These are phyloP conservation scores for Pleurotus djamor DNA, from an alignment of 768 basidiomycete species.

Conservation along the genomic window DNA sequence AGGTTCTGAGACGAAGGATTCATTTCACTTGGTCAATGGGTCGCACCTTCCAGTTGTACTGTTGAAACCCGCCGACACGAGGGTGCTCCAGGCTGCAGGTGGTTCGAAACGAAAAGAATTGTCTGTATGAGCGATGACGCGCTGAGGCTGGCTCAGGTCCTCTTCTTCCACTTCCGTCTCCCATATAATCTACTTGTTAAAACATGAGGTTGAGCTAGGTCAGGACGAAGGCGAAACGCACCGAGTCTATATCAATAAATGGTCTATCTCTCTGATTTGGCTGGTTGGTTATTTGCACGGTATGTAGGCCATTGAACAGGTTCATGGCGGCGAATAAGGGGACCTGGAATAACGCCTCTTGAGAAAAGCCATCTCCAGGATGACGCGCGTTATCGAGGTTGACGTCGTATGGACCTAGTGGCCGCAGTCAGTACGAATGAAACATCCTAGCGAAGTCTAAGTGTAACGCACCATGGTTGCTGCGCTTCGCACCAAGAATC, in stretches of 20 bases:
- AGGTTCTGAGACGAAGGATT: background rate
- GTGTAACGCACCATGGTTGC: background rate
- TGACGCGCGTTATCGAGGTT: slow-evolving; percentile 4
- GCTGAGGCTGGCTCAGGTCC: background rate
- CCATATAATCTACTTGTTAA: slow-evolving; percentile 6
- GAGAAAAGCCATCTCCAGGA: background rate
- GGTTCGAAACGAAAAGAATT: slow-evolving; percentile 1
- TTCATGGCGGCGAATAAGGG: slow-evolving; percentile 5
- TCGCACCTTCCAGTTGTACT: background rate
- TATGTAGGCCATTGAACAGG: slow-evolving; percentile 1
- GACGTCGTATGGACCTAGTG: slow-evolving; percentile 1
- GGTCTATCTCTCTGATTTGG: background rate
- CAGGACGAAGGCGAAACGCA: background rate
- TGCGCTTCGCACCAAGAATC: slow-evolving; percentile 1
- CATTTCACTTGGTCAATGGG: background rate
- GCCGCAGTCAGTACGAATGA: background rate
- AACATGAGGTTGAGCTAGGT: background rate
- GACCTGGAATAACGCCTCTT: background rate
- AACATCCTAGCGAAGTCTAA: background rate
- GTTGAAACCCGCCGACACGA: background rate
- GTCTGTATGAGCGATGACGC: background rate
- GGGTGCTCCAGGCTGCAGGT: background rate
- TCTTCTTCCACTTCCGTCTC: background rate
- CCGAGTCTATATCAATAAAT: slow-evolving; percentile 7
- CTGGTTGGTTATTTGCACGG: slow-evolving; percentile 1